These are phyloP conservation scores for Fomitiporia mediterranea DNA, from an alignment of 1,284 basidiomycete species.

Conservation along the genomic window DNA sequence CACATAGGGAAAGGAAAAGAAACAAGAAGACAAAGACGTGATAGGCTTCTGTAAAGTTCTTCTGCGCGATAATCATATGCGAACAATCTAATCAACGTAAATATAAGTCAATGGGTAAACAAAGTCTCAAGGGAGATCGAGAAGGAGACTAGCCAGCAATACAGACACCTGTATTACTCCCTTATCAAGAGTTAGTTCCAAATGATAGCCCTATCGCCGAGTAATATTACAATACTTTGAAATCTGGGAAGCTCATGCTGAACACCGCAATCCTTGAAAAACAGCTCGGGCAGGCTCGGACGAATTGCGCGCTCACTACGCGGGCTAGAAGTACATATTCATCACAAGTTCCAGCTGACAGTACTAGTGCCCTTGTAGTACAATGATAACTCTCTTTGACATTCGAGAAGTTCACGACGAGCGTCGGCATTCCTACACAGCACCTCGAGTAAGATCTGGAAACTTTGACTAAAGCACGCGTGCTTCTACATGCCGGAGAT, in stretches of 20 bases:
- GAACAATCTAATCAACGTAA: too few species aligned
- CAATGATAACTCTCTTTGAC: constrained; percentile 84
- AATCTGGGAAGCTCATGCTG: too few species aligned
- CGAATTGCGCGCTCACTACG: constrained; percentile 91
- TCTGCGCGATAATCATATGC: background rate
- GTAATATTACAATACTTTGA: too few species aligned
- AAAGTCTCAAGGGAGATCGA: background rate
- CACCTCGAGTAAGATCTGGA: constrained; percentile 81
- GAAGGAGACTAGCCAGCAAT: background rate
- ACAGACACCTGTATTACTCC: too few species aligned
- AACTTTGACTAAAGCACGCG: constrained; percentile 85
- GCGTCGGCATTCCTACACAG: constrained; percentile 83
- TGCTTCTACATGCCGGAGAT: constrained; percentile 77
- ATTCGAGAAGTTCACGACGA: constrained; percentile 74
- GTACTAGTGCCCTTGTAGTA: constrained; percentile 94
- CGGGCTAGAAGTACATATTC: constrained; percentile 93
- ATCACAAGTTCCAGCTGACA: constrained; percentile 97
- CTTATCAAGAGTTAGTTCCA: too few species aligned
- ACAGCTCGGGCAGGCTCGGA: too few species aligned
- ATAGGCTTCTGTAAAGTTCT: background rate
- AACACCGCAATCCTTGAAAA: too few species aligned
- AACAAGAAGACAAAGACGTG: background rate
- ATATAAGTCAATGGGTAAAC: too few species aligned
- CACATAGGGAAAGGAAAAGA: background rate
- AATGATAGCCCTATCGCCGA: too few species aligned